Evolutionary conservation across 495 filamentous ascomycete genomes (phyloP).

Genomic region (Aspergillus sclerotioniger): DNA sequence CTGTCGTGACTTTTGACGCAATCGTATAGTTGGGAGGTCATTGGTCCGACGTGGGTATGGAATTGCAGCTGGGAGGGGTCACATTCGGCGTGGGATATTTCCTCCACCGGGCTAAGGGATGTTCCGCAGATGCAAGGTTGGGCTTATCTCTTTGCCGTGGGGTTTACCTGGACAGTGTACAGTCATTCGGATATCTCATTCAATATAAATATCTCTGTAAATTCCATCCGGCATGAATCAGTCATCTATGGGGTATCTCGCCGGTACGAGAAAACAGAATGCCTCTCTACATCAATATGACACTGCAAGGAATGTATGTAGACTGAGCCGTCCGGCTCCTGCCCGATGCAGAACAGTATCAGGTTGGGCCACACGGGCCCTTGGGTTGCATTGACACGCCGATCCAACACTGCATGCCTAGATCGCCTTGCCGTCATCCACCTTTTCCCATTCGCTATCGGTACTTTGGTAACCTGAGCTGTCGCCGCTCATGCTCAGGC

Average conservation of each 20-base stretch:
- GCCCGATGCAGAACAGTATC: not conserved
- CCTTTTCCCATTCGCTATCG: conserved; percentile 58
- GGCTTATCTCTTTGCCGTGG: not conserved
- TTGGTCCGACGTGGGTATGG: too few relatives aligned
- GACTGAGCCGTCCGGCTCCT: not conserved
- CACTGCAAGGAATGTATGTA: not conserved
- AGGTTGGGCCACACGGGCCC: not conserved
- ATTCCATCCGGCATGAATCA: not conserved
- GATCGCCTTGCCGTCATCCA: conserved; percentile 39
- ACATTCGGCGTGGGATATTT: too few relatives aligned
- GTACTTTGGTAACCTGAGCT: conserved; percentile 53
- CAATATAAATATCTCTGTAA: not conserved
- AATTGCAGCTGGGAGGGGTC: too few relatives aligned
- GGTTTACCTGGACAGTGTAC: too few relatives aligned
- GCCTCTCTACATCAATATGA: conserved; percentile 5
- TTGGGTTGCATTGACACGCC: not conserved
- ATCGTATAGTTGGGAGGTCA: too few relatives aligned
- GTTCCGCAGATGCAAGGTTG: too few relatives aligned
- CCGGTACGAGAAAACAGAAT: conserved; percentile 7
- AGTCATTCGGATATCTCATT: too few relatives aligned
- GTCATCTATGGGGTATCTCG: conserved; percentile 19
- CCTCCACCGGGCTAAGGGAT: too few relatives aligned
- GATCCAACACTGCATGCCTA: conserved; percentile 1
- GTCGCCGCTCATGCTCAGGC: conserved; percentile 42
- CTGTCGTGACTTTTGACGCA: too few relatives aligned